Evolutionary conservation across 2,329 filamentous ascomycete species (phyloP).

Genomic region (Pseudopithomyces chartarum): DNA sequence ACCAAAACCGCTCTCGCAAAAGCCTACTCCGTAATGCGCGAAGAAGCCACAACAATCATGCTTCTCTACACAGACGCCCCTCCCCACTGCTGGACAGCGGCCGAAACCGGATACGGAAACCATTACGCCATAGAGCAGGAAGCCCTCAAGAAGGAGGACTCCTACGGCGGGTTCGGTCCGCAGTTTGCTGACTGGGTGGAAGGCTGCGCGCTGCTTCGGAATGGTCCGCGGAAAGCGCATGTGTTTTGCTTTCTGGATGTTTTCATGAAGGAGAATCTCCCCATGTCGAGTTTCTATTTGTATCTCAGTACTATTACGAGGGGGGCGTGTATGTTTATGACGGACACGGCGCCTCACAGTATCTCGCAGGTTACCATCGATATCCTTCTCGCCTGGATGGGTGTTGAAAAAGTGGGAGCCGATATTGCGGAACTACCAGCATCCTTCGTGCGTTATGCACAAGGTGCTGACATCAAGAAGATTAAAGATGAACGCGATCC

Average conservation of each 20-base stretch:
- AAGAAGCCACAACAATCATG: constrained; percentile 56
- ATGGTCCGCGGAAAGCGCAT: constrained; percentile 48
- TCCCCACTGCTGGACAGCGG: constrained; percentile 48
- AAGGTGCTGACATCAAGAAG: constrained; percentile 18
- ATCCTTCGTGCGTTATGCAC: constrained; percentile 24
- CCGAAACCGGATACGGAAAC: constrained; percentile 27
- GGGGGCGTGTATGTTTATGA: constrained; percentile 48
- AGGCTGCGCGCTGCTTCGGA: constrained; percentile 41
- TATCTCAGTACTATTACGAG: constrained; percentile 52
- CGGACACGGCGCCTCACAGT: constrained; percentile 17
- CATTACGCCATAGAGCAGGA: constrained; percentile 38
- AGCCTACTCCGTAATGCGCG: constrained; percentile 55
- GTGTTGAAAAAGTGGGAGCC: constrained; percentile 31
- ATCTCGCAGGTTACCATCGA: constrained; percentile 52
- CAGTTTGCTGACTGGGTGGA: constrained; percentile 54
- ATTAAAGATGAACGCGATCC: constrained; percentile 23
- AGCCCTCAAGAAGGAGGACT: constrained; percentile 18
- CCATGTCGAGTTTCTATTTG: constrained; percentile 42
- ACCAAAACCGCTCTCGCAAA: constrained; percentile 55
- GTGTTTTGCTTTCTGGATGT: constrained; percentile 52
- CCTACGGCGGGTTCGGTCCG: constrained; percentile 41
- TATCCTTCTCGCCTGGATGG: constrained; percentile 54
- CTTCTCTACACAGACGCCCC: constrained; percentile 57
- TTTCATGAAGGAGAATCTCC: not conserved
- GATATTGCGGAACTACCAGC: constrained; percentile 15